A percentile compares a stretch with the other conserved stretches of the same genome.
Evolutionary conservation across 1,284 basidiomycete species (phyloP).

Genomic region (Apiotrichum porosum): DNA sequence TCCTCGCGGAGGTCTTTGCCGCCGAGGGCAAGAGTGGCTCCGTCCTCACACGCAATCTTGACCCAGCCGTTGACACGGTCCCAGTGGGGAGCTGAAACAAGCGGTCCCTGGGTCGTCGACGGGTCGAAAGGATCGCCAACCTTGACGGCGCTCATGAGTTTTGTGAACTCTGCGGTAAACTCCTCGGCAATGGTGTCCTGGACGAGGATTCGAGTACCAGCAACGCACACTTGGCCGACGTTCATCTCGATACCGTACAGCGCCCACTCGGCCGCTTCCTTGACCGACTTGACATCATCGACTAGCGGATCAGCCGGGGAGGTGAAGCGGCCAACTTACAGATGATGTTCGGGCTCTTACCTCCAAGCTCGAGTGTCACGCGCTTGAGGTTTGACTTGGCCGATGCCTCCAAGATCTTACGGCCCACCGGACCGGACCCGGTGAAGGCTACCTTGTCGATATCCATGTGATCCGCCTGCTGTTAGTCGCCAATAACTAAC

Average conservation of each 20-base stretch:
- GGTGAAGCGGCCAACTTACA: slow-evolving; percentile 3
- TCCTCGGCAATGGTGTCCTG: slow-evolving; percentile 75
- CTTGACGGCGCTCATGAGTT: slow-evolving; percentile 60
- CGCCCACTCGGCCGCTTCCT: slow-evolving; percentile 24
- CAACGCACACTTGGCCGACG: slow-evolving; percentile 16
- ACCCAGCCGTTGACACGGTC: slow-evolving; percentile 88
- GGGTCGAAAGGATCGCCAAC: slow-evolving; percentile 72
- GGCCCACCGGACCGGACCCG: slow-evolving; percentile 65
- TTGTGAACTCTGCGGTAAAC: slow-evolving; percentile 63
- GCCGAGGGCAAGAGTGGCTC: slow-evolving; percentile 74
- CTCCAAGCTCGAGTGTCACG: slow-evolving; percentile 54
- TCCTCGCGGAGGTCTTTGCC: slow-evolving; percentile 52
- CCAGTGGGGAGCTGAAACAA: slow-evolving; percentile 77
- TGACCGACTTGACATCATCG: slow-evolving; percentile 17
- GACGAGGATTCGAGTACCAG: slow-evolving; percentile 61
- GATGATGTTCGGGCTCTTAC: slow-evolving; percentile 35
- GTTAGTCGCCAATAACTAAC: background rate
- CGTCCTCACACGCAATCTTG: slow-evolving; percentile 75
- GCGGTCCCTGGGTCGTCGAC: slow-evolving; percentile 66
- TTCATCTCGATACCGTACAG: slow-evolving; percentile 18
- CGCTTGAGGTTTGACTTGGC: slow-evolving; percentile 73
- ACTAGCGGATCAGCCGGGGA: slow-evolving; percentile 6
- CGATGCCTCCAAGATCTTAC: slow-evolving; percentile 75
- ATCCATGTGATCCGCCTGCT: slow-evolving; percentile 56
- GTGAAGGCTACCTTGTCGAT: slow-evolving; percentile 62